Evolutionary conservation across 768 basidiomycete species (phyloP).

Genomic region (Tulasnella sp.): DNA sequence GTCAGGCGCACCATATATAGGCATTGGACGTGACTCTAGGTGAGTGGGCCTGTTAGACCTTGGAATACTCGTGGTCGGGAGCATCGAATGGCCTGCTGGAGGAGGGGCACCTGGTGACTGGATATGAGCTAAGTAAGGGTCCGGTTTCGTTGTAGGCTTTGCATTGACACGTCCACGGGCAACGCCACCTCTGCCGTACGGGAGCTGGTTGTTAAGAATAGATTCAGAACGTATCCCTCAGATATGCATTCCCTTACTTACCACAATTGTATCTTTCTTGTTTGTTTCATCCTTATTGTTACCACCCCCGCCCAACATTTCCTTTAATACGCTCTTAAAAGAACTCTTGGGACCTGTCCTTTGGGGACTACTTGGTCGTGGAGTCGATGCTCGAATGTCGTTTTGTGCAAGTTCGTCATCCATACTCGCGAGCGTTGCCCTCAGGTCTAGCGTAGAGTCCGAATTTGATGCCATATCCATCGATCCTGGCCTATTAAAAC

Average conservation of each 20-base stretch:
- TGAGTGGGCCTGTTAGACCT: no score
- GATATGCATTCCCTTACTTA: neutral
- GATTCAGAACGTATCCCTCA: neutral
- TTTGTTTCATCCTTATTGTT: conserved; percentile 7
- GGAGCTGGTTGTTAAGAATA: neutral
- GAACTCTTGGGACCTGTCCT: neutral
- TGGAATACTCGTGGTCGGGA: no score
- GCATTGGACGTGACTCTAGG: no score
- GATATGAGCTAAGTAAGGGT: conserved; percentile 12
- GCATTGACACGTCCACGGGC: neutral
- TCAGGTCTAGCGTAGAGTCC: no score
- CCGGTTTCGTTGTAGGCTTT: neutral
- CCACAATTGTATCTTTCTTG: conserved; percentile 11
- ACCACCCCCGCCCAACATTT: conserved; percentile 11
- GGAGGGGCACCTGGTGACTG: neutral
- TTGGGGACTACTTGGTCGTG: neutral
- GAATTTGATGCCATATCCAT: no score
- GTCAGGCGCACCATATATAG: no score
- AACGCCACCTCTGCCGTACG: conserved; percentile 10
- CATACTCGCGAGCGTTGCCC: no score
- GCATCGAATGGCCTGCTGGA: neutral
- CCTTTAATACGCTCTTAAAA: conserved; percentile 5
- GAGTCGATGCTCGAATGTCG: neutral
- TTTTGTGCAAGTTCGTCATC: neutral
- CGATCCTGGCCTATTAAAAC: no score